phyloP scores from a whole-genome alignment of 2,329 filamentous ascomycete genomes.

The Lachnellula arida region DNA sequence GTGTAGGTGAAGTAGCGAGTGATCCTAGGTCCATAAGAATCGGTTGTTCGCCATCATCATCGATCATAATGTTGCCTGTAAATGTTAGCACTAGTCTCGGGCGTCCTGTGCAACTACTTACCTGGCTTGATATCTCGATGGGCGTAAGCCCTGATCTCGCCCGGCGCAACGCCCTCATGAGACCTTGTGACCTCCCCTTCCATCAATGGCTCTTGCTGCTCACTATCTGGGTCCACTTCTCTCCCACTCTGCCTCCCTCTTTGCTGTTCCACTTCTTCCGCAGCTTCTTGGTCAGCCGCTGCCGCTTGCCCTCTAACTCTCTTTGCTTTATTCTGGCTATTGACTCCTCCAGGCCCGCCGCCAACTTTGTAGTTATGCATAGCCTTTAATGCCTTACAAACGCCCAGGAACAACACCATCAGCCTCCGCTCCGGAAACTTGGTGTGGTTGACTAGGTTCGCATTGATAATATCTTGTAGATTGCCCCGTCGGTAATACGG shows the following conservation, averaged over 20 bases:
- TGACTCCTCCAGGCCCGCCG: conserved; percentile 48
- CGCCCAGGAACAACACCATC: conserved; percentile 86
- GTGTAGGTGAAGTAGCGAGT: conserved; percentile 77
- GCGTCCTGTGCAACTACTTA: conserved; percentile 37
- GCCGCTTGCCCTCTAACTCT: conserved; percentile 33
- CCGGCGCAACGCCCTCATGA: conserved; percentile 63
- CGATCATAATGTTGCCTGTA: conserved; percentile 92
- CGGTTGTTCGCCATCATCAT: conserved; percentile 79
- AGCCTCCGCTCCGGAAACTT: conserved; percentile 82
- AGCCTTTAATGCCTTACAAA: conserved; percentile 78
- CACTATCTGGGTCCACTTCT: conserved; percentile 55
- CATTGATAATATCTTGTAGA: conserved; percentile 96
- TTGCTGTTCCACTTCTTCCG: conserved; percentile 32
- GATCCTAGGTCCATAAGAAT: conserved; percentile 98
- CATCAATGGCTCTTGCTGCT: conserved; percentile 81
- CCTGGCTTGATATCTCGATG: conserved; percentile 97
- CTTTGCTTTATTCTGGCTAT: conserved; percentile 44
- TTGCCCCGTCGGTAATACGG: conserved; percentile 96
- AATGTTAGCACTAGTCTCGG: conserved; percentile 7
- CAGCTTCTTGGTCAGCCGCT: conserved; percentile 39
- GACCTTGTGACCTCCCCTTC: conserved; percentile 66
- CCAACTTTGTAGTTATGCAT: conserved; percentile 87
- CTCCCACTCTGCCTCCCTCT: conserved; percentile 40
- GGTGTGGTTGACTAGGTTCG: conserved; percentile 93
- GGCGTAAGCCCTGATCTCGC: conserved; percentile 74